Evolutionary conservation across 768 basidiomycete species (phyloP).

Genomic region (Lactarius sanguifluus): DNA sequence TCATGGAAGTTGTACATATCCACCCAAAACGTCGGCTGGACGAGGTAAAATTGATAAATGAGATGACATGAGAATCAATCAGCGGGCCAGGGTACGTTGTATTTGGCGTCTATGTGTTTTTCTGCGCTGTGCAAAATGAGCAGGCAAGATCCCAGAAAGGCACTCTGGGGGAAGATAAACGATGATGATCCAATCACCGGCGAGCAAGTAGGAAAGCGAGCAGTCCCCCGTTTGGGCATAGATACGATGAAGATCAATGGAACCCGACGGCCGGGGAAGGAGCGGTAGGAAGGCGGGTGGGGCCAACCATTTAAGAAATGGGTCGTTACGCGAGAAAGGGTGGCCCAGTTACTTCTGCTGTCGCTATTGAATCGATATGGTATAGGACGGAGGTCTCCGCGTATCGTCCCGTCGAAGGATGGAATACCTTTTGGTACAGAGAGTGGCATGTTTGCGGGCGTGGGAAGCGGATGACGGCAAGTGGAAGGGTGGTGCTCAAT

Average conservation of each 20-base stretch:
- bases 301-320: not conserved
- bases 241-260: not conserved
- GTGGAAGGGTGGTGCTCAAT: not conserved
- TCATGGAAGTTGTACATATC: not conserved
- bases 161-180: conserved; percentile 8
- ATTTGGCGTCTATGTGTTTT: not conserved
- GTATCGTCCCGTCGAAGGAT: not conserved
- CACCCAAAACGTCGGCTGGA: not conserved
- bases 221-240: not conserved
- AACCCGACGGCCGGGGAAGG: not conserved
- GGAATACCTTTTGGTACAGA: not conserved
- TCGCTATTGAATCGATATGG: not conserved
- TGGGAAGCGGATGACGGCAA: conserved; percentile 7
- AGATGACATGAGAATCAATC: not conserved
- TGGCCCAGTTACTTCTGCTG: not conserved
- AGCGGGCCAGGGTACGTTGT: not conserved
- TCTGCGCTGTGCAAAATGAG: not conserved
- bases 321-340: not conserved
- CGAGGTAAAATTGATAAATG: not conserved
- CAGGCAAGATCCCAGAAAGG: not conserved
- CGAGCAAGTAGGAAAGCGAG: not conserved
- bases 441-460: not conserved
- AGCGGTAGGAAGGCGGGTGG: not conserved
- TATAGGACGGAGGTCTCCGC: not conserved
- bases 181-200: conserved; percentile 9